Evolutionary conservation across 2,329 filamentous ascomycete genomes (phyloP).

Genomic region (Talaromyces sp.): DNA sequence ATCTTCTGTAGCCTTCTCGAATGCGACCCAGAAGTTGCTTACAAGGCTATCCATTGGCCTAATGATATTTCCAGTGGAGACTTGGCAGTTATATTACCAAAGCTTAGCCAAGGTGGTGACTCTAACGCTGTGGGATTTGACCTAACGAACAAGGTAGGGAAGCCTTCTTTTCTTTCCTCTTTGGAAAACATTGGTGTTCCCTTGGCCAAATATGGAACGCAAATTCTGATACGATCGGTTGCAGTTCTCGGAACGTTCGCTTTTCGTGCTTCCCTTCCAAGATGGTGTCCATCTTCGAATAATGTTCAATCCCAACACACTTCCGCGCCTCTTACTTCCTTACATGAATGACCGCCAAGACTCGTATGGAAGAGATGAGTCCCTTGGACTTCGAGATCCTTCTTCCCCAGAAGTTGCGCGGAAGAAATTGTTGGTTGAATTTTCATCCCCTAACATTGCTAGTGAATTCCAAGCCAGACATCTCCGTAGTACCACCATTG

Average conservation of each 20-base stretch:
- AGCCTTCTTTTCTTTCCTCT: not conserved
- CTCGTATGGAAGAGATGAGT: not conserved
- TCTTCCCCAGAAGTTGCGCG: not conserved
- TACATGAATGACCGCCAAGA: not conserved
- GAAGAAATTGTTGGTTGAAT: conserved; percentile 57
- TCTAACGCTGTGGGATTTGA: not conserved
- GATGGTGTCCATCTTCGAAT: not conserved
- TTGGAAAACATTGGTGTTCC: not conserved
- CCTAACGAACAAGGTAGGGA: not conserved
- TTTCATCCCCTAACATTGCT: conserved; percentile 82
- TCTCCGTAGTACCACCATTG: conserved; percentile 73
- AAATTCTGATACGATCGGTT: not conserved
- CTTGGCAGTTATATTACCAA: conserved; percentile 1
- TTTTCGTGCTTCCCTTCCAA: not conserved
- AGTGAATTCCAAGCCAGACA: conserved; percentile 78
- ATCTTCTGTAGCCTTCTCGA: conserved; percentile 4
- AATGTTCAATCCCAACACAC: not conserved
- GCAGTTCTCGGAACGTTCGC: not conserved
- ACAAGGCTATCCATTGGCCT: not conserved
- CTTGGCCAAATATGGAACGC: not conserved
- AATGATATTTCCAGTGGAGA: not conserved
- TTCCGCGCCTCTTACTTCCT: not conserved
- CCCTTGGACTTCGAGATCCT: not conserved
- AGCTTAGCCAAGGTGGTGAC: not conserved
- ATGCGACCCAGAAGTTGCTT: not conserved